Evolutionary conservation across 805 yeast species (phyloP), one percentile per base, ranked within the genome.

Genomic region (Candida manassasensis): DNA sequence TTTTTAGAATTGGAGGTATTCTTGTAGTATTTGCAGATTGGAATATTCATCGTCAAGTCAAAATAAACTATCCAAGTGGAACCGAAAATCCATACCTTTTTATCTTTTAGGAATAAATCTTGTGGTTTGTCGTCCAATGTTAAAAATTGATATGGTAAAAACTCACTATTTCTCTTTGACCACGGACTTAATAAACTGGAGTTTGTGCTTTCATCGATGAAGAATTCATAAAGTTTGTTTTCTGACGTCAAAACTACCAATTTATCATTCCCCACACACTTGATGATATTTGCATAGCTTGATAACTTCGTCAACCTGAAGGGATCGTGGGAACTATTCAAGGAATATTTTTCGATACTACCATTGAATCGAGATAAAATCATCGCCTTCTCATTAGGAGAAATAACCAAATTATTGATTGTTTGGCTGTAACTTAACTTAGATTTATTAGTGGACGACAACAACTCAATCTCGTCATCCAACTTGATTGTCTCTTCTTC

Each of bases 41-140:
- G 82, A 34, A 79, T 56, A 49, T 81, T 75, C 35, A 68, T 53
- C 6, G 70, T 55, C 44, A 84, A 59, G 55, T 90, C 90, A 33
- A 90, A 71, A 54, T 74, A 84, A 3, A 82, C 74, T 11, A 89
- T 45, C 95, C 96, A 90, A 34, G 75, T 75, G 14, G 84, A 70
- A 2, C 96, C 95, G 75, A 85, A 88, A n/a, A 87, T 59, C 96
- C 96, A 90, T 11, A 83, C 62, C 37, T 75, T 68, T 21, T 61
- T 49, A 7, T 37, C 35, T 35, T 77, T 78, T 11, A 55, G 51
- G 51, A 84, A 85, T 9, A 84, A 57, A 11, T 95, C 96, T 40
- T 75, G 70, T 37, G 94, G 80, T 47, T 81, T 79, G 38, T 84
- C 90, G 12, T 72, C 73, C 35, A 74, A 63, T 2, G 65, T 55